Evolutionary conservation across 2,329 filamentous ascomycete species (phyloP), one percentile per base, ranked within the genome.

Genomic region (Dendrostoma leiphaemia): DNA sequence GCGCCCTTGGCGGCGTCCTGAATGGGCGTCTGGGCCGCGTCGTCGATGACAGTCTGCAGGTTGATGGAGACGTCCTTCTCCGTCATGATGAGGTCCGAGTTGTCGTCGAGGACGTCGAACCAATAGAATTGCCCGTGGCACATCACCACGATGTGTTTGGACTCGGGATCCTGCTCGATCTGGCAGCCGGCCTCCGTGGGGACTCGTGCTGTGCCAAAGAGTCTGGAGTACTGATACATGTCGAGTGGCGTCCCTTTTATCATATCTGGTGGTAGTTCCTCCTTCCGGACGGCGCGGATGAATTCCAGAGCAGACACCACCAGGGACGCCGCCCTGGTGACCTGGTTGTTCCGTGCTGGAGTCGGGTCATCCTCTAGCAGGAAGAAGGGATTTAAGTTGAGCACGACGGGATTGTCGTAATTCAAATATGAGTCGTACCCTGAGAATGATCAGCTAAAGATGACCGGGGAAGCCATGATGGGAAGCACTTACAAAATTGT

Each of bases 361-460:
- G 94, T 99, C 1, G 94, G 94, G 65, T 99, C 94, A 76, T 99
- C 94, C 71, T 97, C 94, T 49, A 99, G 80, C 53, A 99, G 78
- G 75, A 99, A 99, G 74, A 99, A 99, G 0, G 94, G 94, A 66
- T 99, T 99, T 60, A 99, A 76, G 72, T 99, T 97, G 62, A 99
- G 81, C 37, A 99, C 94, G 37, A 99, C 94, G 0, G 94, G 92
- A 66, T 97, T 97, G 69, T 97, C 94, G 67, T 88, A 99, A 74
- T 97, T 97, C 59, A 99, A 80, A 67, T 97, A 99, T 28, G 94
- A 97, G 70, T 99, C 94, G 69, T 97, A 97, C 94, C 92, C 92
- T 58, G 40, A 38, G 4, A 41, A 31, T 17, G 4, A 60, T 66
- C 32, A 68, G 64, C 34, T 56, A 65, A 49, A 62, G 45, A 48